phyloP scores from a whole-genome alignment of 1,284 basidiomycete species.

The Agaricales sp. region DNA sequence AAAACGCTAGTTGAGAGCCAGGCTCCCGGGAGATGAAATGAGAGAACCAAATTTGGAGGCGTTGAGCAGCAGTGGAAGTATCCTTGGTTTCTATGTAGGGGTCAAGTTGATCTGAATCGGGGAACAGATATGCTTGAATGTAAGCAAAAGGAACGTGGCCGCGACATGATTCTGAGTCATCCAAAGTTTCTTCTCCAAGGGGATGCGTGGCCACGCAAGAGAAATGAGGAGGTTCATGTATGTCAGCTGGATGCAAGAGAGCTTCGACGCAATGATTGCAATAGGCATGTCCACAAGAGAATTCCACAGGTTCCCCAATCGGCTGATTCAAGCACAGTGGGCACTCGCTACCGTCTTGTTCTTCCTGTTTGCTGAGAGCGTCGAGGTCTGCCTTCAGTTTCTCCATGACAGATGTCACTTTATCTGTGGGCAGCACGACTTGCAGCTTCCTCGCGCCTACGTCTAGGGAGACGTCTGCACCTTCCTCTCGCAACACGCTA shows the following conservation, averaged over 20 bases:
- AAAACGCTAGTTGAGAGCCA: background rate
- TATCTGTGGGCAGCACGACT: background rate
- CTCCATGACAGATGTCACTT: background rate
- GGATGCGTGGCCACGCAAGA: background rate
- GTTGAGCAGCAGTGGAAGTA: background rate
- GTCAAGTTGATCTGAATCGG: background rate
- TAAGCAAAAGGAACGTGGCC: background rate
- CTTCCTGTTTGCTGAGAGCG: background rate
- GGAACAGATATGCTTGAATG: background rate
- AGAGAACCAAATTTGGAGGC: background rate
- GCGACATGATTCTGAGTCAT: background rate
- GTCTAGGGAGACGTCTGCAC: background rate
- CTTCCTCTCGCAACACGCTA: background rate
- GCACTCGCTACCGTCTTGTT: background rate
- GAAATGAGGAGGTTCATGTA: background rate
- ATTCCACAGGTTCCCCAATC: background rate
- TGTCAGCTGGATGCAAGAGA: background rate
- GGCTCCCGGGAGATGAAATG: background rate
- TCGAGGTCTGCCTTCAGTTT: background rate
- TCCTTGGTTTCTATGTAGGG: background rate
- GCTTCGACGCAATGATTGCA: background rate
- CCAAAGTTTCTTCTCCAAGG: background rate
- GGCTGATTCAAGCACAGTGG: background rate
- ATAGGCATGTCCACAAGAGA: background rate
- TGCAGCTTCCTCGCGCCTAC: background rate